Conservation (phyloP, 2,329 filamentous ascomycete species). For the Aspergillus ochraceus region DNA sequence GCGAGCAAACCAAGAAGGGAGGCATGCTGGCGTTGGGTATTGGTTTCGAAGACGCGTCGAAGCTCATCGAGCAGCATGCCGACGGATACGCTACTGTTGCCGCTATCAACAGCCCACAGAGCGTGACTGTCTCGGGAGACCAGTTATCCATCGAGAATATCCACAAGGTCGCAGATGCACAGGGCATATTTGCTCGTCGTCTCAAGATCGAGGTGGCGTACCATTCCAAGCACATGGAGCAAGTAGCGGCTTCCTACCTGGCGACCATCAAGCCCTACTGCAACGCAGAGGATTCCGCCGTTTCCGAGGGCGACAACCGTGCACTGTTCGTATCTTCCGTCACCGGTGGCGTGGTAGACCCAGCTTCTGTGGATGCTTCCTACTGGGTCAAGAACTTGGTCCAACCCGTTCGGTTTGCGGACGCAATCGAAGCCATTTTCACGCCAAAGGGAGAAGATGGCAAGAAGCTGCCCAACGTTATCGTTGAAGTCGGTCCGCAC, state of each 20-base stretch:
- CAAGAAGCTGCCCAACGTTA: background rate
- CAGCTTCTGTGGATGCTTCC: background rate
- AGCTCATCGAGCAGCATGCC: background rate
- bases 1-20: background rate
- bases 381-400: background rate
- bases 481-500: background rate
- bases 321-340: background rate
- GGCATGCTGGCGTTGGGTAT: constrained; percentile 10
- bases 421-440: background rate
- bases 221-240: background rate
- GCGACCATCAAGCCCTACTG: background rate
- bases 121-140: background rate
- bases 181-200: background rate
- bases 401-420: background rate
- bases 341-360: background rate
- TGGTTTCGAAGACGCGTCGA: background rate
- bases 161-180: background rate
- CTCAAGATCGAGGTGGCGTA: background rate
- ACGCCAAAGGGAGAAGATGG: background rate
- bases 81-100: background rate
- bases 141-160: background rate
- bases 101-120: background rate
- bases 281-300: background rate
- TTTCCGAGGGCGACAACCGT: background rate
- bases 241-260: background rate